These are phyloP conservation scores for Porpolomopsis calyptriformis DNA, from an alignment of 768 basidiomycete species.

Conservation along the genomic window DNA sequence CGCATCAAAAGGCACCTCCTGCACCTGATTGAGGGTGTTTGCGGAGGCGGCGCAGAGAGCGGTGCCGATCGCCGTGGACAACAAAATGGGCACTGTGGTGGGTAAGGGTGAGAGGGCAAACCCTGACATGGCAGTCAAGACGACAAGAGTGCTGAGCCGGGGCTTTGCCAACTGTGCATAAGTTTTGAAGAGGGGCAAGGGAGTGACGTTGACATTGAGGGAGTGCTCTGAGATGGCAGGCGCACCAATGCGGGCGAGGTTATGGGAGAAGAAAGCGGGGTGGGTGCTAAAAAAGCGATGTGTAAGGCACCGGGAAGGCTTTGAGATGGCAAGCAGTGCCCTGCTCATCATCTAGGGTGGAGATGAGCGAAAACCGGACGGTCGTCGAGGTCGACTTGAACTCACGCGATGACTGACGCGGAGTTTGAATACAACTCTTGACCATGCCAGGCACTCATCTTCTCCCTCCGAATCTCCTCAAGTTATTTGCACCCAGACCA, in stretches of 20 bases:
- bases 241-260: constrained; percentile 17
- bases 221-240: constrained; percentile 22
- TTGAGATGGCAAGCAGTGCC: too few species aligned
- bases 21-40: constrained; percentile 88
- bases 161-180: constrained; percentile 81
- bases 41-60: constrained; percentile 87
- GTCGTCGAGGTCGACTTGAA: too few species aligned
- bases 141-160: constrained; percentile 72
- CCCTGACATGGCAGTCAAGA: constrained; percentile 82
- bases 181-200: constrained; percentile 43
- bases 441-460: constrained; percentile 69
- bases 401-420: neutral
- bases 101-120: constrained; percentile 89
- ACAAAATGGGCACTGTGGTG: constrained; percentile 69
- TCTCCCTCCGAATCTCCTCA: constrained; percentile 90
- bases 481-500: constrained; percentile 91
- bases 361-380: too few species aligned
- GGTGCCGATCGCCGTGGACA: constrained; percentile 83
- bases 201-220: constrained; percentile 33
- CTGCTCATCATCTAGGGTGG: too few species aligned
- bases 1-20: constrained; percentile 92
- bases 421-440: constrained; percentile 3
- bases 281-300: too few species aligned
- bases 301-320: neutral
- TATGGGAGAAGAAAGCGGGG: constrained; percentile 57